These are phyloP conservation scores for Solanum piurae DNA, from an alignment of 257 asterid genomes.

Conservation along the genomic window DNA sequence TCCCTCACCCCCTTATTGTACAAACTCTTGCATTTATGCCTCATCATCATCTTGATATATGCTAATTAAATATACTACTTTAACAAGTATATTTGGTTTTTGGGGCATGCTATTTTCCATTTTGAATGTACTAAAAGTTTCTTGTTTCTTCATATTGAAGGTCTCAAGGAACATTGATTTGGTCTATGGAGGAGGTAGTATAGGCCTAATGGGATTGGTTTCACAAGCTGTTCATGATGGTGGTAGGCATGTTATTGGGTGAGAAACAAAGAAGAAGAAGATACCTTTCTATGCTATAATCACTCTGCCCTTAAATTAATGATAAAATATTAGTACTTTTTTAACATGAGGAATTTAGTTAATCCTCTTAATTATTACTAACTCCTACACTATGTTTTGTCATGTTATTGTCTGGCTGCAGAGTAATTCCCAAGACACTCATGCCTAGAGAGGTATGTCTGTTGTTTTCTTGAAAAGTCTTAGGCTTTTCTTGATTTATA, in stretches of 20 bases:
- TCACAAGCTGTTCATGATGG: slow-evolving; percentile 96
- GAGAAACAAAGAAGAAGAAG: neutral
- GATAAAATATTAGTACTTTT: neutral
- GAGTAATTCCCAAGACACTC: slow-evolving; percentile 99
- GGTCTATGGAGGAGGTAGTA: slow-evolving; percentile 98
- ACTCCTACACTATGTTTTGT: slow-evolving; percentile 21
- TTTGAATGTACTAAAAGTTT: neutral
- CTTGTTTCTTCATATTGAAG: slow-evolving; percentile 21
- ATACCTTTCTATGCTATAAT: slow-evolving; percentile 10
- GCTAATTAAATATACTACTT: neutral
- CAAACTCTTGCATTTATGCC: slow-evolving; percentile 7
- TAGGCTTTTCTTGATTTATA: slow-evolving; percentile 18
- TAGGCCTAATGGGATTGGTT: slow-evolving; percentile 90
- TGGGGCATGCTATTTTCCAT: neutral
- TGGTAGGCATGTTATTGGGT: slow-evolving; percentile 92
- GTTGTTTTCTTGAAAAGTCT: slow-evolving; percentile 20
- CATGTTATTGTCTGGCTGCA: slow-evolving; percentile 61
- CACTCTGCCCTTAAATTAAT: neutral
- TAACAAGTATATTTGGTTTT: neutral
- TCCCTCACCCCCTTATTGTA: neutral
- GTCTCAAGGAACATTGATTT: slow-evolving; percentile 83
- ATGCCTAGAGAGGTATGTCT: slow-evolving; percentile 98
- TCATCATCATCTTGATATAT: slow-evolving; percentile 23
- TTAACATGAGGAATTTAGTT: neutral
- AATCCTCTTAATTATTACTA: neutral